Conservation (phyloP, 2,329 filamentous ascomycete species). For the Talaromyces atroroseus region DNA sequence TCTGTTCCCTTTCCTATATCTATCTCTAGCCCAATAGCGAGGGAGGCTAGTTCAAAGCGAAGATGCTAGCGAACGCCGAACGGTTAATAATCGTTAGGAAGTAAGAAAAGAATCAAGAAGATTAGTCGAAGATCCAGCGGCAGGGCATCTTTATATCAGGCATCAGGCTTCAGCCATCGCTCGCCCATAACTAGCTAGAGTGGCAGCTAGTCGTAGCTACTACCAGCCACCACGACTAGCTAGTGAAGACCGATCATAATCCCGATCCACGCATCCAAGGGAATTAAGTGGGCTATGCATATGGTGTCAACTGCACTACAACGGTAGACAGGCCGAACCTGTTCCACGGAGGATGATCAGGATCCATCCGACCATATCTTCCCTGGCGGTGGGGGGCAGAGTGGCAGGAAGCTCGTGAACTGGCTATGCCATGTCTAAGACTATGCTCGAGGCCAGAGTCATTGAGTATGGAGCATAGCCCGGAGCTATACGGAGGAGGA, state of each 20-base stretch:
- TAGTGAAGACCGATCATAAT: background rate
- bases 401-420: background rate
- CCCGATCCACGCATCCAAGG: background rate
- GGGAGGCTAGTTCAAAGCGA: background rate
- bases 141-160: constrained; percentile 6
- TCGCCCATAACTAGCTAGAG: background rate
- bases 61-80: constrained; percentile 1
- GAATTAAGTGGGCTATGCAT: background rate
- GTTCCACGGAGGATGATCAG: background rate
- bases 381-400: background rate
- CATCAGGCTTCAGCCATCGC: background rate
- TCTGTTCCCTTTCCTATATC: background rate
- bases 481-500: background rate
- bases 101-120: background rate
- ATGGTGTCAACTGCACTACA: background rate
- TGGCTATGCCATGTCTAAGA: background rate
- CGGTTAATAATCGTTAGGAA: background rate
- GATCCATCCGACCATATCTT: background rate
- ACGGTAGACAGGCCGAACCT: background rate
- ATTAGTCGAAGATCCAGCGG: background rate
- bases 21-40: constrained; percentile 2
- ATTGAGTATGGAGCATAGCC: no score
- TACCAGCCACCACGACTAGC: background rate
- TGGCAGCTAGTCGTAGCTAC: background rate
- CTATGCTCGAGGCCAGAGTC: background rate